Evolutionary conservation across 495 filamentous ascomycete genomes (phyloP).

Genomic region (Thozetella sp.): DNA sequence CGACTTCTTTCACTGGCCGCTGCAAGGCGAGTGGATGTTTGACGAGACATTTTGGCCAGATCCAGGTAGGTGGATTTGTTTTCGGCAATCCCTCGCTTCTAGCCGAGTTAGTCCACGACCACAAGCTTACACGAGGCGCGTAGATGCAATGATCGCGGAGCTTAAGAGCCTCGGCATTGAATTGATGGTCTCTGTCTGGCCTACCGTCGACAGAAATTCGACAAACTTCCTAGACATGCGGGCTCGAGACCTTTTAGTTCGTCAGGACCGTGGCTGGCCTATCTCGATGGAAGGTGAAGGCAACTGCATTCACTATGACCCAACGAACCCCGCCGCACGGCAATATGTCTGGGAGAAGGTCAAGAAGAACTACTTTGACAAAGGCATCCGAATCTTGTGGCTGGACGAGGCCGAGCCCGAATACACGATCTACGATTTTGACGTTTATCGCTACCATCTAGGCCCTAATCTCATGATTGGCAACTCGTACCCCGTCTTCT

Average conservation of each 20-base stretch:
- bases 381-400: conserved; percentile 62
- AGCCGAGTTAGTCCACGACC: too few species aligned
- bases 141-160: conserved; percentile 56
- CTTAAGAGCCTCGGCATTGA: conserved; percentile 53
- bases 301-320: conserved; percentile 57
- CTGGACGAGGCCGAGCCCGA: conserved; percentile 65
- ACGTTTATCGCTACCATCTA: conserved; percentile 57
- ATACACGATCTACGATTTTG: conserved; percentile 60
- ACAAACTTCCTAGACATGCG: conserved; percentile 58
- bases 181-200: conserved; percentile 62
- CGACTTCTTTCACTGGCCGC: conserved; percentile 64
- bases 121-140: background rate
- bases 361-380: conserved; percentile 56
- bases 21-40: conserved; percentile 61
- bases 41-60: conserved; percentile 62
- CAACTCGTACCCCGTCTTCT: conserved; percentile 57
- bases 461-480: conserved; percentile 54
- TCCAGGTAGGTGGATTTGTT: conserved; percentile 4
- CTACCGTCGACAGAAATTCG: conserved; percentile 52
- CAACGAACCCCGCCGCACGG: conserved; percentile 54
- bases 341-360: conserved; percentile 55
- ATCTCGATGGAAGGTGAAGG: conserved; percentile 53
- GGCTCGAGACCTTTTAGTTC: conserved; percentile 52
- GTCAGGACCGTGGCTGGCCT: conserved; percentile 52
- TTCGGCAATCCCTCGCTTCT: background rate